phyloP scores from a whole-genome alignment of 2,329 filamentous ascomycete genomes.

The Aureobasidium musti region DNA sequence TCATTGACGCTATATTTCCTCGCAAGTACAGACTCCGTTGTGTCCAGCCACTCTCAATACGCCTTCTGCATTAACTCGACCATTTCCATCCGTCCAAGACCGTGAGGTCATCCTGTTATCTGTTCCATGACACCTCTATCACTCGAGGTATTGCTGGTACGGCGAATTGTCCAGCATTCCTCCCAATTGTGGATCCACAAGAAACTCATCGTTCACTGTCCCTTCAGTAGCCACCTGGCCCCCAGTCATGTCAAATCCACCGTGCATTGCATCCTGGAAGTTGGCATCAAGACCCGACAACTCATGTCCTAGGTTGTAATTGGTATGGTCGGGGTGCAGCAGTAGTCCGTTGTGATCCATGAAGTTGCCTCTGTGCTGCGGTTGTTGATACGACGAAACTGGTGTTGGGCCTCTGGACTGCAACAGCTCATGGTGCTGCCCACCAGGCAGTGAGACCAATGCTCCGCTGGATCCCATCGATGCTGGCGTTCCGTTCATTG shows the following conservation, averaged over 20 bases:
- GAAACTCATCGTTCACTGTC: conserved; percentile 3
- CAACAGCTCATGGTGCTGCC: conserved; percentile 45
- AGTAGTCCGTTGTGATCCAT: conserved; percentile 20
- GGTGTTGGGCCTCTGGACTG: conserved; percentile 38
- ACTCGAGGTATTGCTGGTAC: conserved; percentile 24
- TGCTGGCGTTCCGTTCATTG: conserved; percentile 47
- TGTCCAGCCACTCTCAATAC: not conserved
- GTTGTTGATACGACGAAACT: conserved; percentile 36
- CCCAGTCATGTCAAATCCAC: conserved; percentile 10
- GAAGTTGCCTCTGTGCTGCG: conserved; percentile 25
- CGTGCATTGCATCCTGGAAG: conserved; percentile 22
- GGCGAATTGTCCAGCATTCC: conserved; percentile 24
- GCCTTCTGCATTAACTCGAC: not conserved
- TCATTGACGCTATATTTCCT: not conserved
- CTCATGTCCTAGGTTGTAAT: conserved; percentile 13
- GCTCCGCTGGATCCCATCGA: conserved; percentile 13
- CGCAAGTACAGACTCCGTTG: conserved; percentile 8
- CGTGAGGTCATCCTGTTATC: conserved; percentile 4
- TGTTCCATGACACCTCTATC: not conserved
- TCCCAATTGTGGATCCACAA: conserved; percentile 26
- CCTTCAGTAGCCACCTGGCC: conserved; percentile 6
- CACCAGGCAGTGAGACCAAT: conserved; percentile 45
- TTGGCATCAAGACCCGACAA: not conserved
- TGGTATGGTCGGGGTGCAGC: conserved; percentile 24
- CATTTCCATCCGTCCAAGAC: not conserved